A percentile compares a stretch with the other conserved stretches of the same genome.
phyloP scores from a whole-genome alignment of 495 filamentous ascomycete genomes.

The Aspergillus biplanus region DNA sequence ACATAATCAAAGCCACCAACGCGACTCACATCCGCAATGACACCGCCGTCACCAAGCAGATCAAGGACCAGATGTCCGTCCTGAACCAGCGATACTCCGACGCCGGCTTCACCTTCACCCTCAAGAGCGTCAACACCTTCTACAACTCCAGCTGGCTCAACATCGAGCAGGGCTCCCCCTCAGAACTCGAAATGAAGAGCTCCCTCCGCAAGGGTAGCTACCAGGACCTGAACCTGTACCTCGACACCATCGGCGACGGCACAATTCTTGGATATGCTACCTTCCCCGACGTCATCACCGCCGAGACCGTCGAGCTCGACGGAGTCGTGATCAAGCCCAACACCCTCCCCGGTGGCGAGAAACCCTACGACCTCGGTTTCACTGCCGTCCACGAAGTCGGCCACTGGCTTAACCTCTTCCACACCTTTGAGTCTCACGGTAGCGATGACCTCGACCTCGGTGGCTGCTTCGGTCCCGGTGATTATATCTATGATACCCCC shows the following conservation, averaged over 20 bases:
- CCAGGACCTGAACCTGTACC: not conserved
- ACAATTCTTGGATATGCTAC: not conserved
- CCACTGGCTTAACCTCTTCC: conserved; percentile 8
- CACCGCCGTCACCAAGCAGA: not conserved
- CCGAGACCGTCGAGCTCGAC: not conserved
- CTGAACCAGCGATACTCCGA: not conserved
- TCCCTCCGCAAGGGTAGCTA: not conserved
- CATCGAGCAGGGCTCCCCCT: not conserved
- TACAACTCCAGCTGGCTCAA: not conserved
- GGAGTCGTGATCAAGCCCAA: conserved; percentile 1
- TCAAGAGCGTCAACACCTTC: not conserved
- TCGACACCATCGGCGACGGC: not conserved
- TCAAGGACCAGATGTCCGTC: not conserved
- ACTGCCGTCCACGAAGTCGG: conserved; percentile 5
- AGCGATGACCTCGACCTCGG: not conserved
- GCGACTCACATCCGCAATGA: not conserved
- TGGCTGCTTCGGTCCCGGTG: conserved; percentile 5
- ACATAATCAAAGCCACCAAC: not conserved
- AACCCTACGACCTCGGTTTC: not conserved
- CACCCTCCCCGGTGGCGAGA: conserved; percentile 1
- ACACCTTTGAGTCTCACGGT: not conserved
- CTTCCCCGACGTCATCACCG: not conserved
- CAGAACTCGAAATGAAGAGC: not conserved
- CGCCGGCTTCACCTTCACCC: not conserved
- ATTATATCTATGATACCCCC: conserved; percentile 3